Base-by-base conservation (phyloP, 176 grass and related monocot genomes). In the Lolium perenne region DNA sequence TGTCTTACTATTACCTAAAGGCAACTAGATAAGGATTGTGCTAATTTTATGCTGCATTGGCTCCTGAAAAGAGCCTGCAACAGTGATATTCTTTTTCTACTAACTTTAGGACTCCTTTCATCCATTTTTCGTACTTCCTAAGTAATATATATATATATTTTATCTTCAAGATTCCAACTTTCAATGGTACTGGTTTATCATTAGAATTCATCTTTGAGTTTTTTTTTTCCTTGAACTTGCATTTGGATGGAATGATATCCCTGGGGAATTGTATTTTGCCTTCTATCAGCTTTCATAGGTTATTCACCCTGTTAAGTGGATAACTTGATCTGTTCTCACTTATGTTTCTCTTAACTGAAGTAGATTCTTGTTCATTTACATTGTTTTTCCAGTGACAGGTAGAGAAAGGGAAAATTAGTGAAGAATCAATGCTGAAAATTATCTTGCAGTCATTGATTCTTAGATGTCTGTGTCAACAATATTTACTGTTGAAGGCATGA, bases 111-210 rank as follows among this genome's bases (percentile, higher is more conserved):
- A n/a, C 43, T 43, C 15, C 17, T 53, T 41, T 80, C 45, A 54
- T 54, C 41, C 2, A 40, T n/a, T 25, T 41, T 38, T 62, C n/a
- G 25, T 40, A 48, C n/a, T 46, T 60, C 66, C 46, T 46, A 40
- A n/a, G 10, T 55, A 22, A 77, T 38, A 47, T 69, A 17, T 79
- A 50, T 54, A 18, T 78, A 26, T n/a, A 71, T 29, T 29, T 29
- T 29, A 61, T 72, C 74, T 53, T 6, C 54, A 21, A 63, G 7
- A 43, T 75, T 74, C 80, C 62, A 25, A 61, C 26, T 88, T 77
- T 70, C 13, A 10, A 23, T 59, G 38, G n/a, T 49, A 78, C 62
- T 68, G 25, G 25, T 71, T 80, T 87, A 41, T 88, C 40, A 77
- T 59, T 49, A 51, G 41, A 16, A n/a, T 61, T 6, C 40, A 70